Conservation (phyloP, 192 early-diverging fungal species). For the Geranomyces michiganensis region DNA sequence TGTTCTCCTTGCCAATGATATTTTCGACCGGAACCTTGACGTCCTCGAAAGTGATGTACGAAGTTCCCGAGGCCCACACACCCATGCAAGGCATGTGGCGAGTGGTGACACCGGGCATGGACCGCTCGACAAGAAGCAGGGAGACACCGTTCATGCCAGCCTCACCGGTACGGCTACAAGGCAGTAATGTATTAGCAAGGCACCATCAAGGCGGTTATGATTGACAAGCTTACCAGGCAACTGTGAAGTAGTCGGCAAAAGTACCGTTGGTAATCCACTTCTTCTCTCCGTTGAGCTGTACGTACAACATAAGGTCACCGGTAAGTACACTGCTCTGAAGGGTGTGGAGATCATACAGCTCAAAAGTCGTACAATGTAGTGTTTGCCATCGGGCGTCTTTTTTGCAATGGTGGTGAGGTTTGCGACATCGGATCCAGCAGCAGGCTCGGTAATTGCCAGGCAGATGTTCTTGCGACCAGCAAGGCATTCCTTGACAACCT, state of each 20-base stretch:
- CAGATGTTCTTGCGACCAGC: constrained; percentile 80
- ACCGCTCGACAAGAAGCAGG: constrained; percentile 71
- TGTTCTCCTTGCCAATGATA: constrained; percentile 82
- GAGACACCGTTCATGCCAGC: constrained; percentile 78
- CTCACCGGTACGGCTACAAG: constrained; percentile 68
- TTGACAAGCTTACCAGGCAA: constrained; percentile 49
- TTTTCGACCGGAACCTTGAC: constrained; percentile 85
- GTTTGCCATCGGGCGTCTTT: constrained; percentile 66
- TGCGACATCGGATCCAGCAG: constrained; percentile 73
- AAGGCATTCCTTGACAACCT: constrained; percentile 66
- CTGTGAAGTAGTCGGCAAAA: constrained; percentile 83
- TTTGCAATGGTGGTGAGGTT: constrained; percentile 69
- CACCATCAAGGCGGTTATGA: not conserved
- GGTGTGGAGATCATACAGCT: not conserved
- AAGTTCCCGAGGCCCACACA: constrained; percentile 80
- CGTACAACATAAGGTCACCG: not conserved
- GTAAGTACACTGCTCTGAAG: not conserved
- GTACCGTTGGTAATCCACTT: constrained; percentile 71
- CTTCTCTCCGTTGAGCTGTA: constrained; percentile 75
- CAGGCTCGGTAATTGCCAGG: constrained; percentile 79
- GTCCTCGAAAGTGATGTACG: constrained; percentile 81
- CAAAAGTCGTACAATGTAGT: constrained; percentile 57
- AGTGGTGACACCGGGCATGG: constrained; percentile 71
- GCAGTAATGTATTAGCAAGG: constrained; percentile 5
- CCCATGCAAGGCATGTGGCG: constrained; percentile 83